Percentiles rank a stretch among this genome's conserved stretches.
phyloP scores from a whole-genome alignment of 805 yeast species.

The Nakazawaea ernobii region DNA sequence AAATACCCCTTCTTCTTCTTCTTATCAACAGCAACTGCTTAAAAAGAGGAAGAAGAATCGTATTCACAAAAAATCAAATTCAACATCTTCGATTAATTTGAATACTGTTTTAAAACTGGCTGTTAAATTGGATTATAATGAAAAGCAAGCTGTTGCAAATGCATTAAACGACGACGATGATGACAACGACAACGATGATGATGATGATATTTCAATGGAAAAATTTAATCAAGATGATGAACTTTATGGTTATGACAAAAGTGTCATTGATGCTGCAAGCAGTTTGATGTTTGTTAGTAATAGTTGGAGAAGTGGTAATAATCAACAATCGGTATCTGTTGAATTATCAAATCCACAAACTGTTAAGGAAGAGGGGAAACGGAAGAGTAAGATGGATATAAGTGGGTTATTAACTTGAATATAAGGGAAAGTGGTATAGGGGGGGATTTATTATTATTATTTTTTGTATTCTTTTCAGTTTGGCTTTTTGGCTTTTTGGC shows the following conservation, averaged over 20 bases:
- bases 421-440: no score
- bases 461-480: no score
- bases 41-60: not conserved
- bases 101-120: slow-evolving; percentile 5
- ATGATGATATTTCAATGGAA: not conserved
- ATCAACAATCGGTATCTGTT: not conserved
- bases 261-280: slow-evolving; percentile 7
- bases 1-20: not conserved
- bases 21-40: not conserved
- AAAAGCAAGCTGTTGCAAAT: not conserved
- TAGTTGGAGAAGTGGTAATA: not conserved
- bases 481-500: no score
- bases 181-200: not conserved
- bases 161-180: not conserved
- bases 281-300: slow-evolving; percentile 6
- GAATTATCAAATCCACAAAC: not conserved
- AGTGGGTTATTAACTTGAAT: slow-evolving; percentile 8
- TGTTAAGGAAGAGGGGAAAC: not conserved
- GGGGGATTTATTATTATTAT: no score
- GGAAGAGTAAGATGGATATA: slow-evolving; percentile 9
- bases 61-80: slow-evolving; percentile 8
- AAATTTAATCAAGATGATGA: not conserved
- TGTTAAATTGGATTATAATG: not conserved
- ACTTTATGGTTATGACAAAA: slow-evolving; percentile 3
- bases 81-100: slow-evolving; percentile 7